Conservation (phyloP, 352 stramenopile species). For the Hyaloperonospora brassicae region DNA sequence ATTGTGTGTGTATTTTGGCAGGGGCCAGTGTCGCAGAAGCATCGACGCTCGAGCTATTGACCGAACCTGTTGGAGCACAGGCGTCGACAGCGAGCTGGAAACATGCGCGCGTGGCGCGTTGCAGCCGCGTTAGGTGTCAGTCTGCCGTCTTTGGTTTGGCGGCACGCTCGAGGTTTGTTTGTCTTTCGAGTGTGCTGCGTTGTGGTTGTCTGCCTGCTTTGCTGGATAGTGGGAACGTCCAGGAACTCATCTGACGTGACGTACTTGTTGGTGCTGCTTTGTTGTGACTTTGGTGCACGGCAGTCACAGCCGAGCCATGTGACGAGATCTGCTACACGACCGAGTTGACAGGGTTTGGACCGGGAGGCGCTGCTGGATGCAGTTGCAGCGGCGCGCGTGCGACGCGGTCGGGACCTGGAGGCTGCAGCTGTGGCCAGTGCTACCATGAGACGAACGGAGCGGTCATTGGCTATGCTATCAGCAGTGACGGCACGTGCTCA, state of each 20-base stretch:
- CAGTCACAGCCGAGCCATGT: conserved; percentile 26
- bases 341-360: conserved; percentile 31
- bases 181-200: no score
- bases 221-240: no score
- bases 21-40: no score
- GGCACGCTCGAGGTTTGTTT: no score
- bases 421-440: conserved; percentile 40
- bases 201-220: no score
- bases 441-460: conserved; percentile 21
- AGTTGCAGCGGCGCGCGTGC: conserved; percentile 26
- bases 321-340: conserved; percentile 32
- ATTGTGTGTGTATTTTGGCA: no score
- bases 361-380: conserved; percentile 23
- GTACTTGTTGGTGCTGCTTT: neutral
- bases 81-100: no score
- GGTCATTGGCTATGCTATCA: conserved; percentile 28
- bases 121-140: no score
- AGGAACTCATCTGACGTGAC: neutral
- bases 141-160: no score
- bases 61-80: no score
- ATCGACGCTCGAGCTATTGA: no score
- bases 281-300: conserved; percentile 4
- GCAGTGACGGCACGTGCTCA: conserved; percentile 22
- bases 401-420: conserved; percentile 10
- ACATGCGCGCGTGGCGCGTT: no score